Conservation (phyloP, 1,284 basidiomycete species). For the Pascua guehoae region DNA sequence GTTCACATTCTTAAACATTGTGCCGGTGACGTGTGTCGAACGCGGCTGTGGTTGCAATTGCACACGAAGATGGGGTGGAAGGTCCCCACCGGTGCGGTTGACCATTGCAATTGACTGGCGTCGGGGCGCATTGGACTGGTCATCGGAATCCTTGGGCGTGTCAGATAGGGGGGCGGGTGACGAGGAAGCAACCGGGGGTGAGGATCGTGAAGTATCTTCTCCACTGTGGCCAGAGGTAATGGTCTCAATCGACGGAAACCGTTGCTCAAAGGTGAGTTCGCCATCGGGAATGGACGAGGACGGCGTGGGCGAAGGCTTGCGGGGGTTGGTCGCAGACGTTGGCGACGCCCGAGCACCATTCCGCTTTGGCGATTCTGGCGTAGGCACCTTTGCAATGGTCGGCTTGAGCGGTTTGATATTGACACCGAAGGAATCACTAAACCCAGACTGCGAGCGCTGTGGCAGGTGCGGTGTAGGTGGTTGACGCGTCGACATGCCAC, state of each 20-base stretch:
- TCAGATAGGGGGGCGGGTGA: no score
- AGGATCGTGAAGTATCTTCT: no score
- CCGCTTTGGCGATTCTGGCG: background rate
- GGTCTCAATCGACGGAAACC: constrained; percentile 45
- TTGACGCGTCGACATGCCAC: background rate
- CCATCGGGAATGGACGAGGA: constrained; percentile 26
- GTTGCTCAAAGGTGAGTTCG: constrained; percentile 39
- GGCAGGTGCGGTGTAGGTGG: background rate
- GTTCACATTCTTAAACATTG: constrained; percentile 38
- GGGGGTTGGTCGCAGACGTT: constrained; percentile 4
- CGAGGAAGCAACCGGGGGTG: no score
- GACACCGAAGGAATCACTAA: background rate
- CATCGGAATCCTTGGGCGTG: no score
- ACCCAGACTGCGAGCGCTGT: background rate
- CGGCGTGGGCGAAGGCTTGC: constrained; percentile 1
- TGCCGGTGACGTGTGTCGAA: constrained; percentile 49
- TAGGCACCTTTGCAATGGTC: background rate
- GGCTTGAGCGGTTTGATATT: background rate
- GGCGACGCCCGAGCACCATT: background rate
- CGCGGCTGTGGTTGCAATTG: constrained; percentile 22
- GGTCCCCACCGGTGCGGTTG: constrained; percentile 40
- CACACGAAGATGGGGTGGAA: background rate
- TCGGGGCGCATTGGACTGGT: background rate
- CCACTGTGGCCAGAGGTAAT: no score
- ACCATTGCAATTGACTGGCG: constrained; percentile 29